These are phyloP conservation scores for Hordeum pubiflorum DNA, from an alignment of 202 grass and related monocot genomes.

Conservation along the genomic window DNA sequence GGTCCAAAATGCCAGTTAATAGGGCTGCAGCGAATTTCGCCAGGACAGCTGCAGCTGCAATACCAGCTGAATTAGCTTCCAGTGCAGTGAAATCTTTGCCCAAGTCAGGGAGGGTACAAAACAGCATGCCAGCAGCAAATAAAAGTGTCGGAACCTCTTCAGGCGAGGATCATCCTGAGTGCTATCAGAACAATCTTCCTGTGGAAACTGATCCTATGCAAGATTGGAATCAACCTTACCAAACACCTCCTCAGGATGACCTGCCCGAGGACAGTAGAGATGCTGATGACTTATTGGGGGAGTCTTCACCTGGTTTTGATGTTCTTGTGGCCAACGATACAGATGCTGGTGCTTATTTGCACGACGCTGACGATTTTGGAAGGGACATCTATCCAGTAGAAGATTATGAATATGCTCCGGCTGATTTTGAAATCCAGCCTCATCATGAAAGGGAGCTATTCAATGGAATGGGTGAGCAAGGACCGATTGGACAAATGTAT, in stretches of 20 bases:
- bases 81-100: constrained; percentile 35
- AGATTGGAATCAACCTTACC: constrained; percentile 33
- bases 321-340: constrained; percentile 82
- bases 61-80: constrained; percentile 10
- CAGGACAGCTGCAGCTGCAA: constrained; percentile 28
- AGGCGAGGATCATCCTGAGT: constrained; percentile 44
- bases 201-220: constrained; percentile 32
- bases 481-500: constrained; percentile 22
- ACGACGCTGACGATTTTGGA: constrained; percentile 51
- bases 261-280: constrained; percentile 66
- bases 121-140: constrained; percentile 11
- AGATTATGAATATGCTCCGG: constrained; percentile 65
- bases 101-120: constrained; percentile 28
- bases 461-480: constrained; percentile 44
- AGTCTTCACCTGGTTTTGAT: constrained; percentile 90
- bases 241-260: constrained; percentile 36
- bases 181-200: constrained; percentile 36
- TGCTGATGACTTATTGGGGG: constrained; percentile 54
- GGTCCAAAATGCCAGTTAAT: constrained; percentile 25
- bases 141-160: constrained; percentile 23
- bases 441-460: constrained; percentile 55
- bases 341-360: constrained; percentile 55
- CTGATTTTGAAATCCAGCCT: constrained; percentile 36
- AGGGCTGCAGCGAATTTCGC: constrained; percentile 12
- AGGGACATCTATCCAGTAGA: constrained; percentile 58